phyloP scores from a whole-genome alignment of 2,329 filamentous ascomycete species.

The Fusarium sp. region DNA sequence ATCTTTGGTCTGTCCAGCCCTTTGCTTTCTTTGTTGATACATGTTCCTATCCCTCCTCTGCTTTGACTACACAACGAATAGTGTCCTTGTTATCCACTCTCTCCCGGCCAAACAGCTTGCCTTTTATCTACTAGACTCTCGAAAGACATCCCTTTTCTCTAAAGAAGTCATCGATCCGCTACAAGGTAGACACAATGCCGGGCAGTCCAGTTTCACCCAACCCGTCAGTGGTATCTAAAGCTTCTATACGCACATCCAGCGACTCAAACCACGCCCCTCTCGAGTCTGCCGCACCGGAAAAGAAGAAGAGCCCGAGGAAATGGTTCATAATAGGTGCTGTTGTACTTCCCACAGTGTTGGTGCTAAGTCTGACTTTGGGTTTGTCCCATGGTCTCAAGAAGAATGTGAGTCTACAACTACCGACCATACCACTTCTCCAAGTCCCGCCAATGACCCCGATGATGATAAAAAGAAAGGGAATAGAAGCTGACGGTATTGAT shows the following conservation, averaged over 20 bases:
- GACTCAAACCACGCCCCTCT: background rate
- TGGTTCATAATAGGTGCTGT: constrained; percentile 20
- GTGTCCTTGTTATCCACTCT: background rate
- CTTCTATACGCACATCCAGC: constrained; percentile 11
- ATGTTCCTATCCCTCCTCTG: background rate
- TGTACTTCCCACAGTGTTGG: constrained; percentile 12
- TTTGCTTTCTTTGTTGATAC: background rate
- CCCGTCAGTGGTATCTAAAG: constrained; percentile 11
- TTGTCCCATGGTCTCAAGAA: constrained; percentile 37
- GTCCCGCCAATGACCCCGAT: background rate
- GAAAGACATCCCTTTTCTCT: constrained; percentile 8
- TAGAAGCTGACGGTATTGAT: background rate
- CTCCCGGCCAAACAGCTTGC: background rate
- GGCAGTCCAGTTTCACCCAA: constrained; percentile 9
- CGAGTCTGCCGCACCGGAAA: background rate
- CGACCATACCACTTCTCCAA: background rate
- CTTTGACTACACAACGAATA: background rate
- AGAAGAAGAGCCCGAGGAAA: constrained; percentile 18
- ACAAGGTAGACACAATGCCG: constrained; percentile 6
- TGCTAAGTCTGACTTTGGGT: constrained; percentile 33
- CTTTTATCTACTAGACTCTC: background rate
- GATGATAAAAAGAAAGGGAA: background rate
- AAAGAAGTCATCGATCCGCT: background rate
- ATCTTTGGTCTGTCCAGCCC: background rate
- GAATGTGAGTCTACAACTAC: constrained; percentile 18